A percentile compares a stretch with the other conserved stretches of the same genome.
Conservation (phyloP, 208 protist species). For the Crithidia mellificae region DNA sequence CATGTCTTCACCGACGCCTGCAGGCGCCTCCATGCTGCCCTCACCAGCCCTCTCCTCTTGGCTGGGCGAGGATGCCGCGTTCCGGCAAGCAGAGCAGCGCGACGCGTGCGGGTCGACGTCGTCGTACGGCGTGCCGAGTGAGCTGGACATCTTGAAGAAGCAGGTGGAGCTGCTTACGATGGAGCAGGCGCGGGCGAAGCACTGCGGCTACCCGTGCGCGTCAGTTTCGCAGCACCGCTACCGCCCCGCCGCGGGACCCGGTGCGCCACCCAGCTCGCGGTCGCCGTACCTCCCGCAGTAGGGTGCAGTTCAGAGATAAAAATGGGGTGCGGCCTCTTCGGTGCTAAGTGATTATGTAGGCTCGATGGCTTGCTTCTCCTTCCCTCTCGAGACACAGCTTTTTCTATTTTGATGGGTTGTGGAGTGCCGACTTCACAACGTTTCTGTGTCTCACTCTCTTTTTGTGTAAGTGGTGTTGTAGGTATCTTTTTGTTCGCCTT, state of each 20-base stretch:
- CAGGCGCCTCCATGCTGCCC: background rate
- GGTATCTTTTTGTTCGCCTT: too few species aligned
- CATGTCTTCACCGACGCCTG: slow-evolving; percentile 3
- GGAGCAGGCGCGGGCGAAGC: slow-evolving; percentile 46
- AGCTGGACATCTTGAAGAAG: slow-evolving; percentile 57
- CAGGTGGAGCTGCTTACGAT: slow-evolving; percentile 52
- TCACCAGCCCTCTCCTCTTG: background rate
- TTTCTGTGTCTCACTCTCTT: too few species aligned
- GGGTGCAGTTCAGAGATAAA: background rate
- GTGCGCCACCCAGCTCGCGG: background rate
- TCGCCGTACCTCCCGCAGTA: slow-evolving; percentile 6
- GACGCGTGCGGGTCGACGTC: slow-evolving; percentile 1
- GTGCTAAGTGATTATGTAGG: too few species aligned
- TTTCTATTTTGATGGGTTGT: too few species aligned
- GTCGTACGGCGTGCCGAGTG: slow-evolving; percentile 30
- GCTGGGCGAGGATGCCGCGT: slow-evolving; percentile 2
- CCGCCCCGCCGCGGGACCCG: background rate
- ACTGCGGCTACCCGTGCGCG: slow-evolving; percentile 15
- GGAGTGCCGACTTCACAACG: too few species aligned
- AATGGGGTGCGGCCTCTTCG: too few species aligned
- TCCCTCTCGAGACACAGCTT: too few species aligned
- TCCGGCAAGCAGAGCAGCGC: slow-evolving; percentile 5
- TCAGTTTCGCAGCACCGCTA: background rate
- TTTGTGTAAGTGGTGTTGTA: too few species aligned
- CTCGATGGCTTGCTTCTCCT: too few species aligned